These are phyloP conservation scores for Sindora glabra DNA, from an alignment of 306 rosid genomes.

Conservation along the genomic window DNA sequence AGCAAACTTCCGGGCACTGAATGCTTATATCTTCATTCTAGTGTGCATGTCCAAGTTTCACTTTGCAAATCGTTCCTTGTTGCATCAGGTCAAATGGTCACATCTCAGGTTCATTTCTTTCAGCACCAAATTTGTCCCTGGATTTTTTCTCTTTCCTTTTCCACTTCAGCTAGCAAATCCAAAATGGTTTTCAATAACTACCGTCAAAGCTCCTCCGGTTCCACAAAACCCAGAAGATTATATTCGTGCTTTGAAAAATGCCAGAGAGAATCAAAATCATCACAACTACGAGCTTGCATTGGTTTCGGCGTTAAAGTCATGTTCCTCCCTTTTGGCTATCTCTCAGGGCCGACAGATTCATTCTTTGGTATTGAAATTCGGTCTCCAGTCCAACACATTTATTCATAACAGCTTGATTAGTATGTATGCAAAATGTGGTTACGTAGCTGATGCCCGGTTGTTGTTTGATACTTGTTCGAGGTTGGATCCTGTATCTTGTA, in stretches of 20 bases:
- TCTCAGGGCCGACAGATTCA: conserved; percentile 69
- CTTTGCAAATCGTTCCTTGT: no score
- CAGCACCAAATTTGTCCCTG: conserved; percentile 25
- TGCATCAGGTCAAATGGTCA: conserved; percentile 13
- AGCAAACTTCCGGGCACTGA: no score
- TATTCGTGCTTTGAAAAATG: conserved; percentile 40
- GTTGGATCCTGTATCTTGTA: conserved; percentile 65
- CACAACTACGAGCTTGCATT: conserved; percentile 43
- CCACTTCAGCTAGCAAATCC: conserved; percentile 2
- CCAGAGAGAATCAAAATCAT: conserved; percentile 21
- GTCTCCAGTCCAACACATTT: conserved; percentile 50
- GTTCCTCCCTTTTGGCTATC: conserved; percentile 40
- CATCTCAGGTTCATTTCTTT: conserved; percentile 38
- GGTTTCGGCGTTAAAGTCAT: conserved; percentile 63
- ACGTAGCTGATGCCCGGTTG: conserved; percentile 32
- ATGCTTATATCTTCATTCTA: no score
- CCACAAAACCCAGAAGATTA: conserved; percentile 27
- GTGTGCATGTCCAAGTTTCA: no score
- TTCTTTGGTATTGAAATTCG: conserved; percentile 48
- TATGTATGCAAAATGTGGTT: conserved; percentile 65
- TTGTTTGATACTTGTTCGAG: conserved; percentile 37
- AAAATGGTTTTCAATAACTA: conserved; percentile 43
- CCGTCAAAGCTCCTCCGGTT: conserved; percentile 18
- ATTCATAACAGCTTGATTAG: conserved; percentile 63
- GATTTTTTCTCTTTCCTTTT: conserved; percentile 1